A percentile compares a stretch with the other conserved stretches of the same genome.
Conservation (phyloP, 2,329 filamentous ascomycete species). For the Teratosphaeriaceae sp. region DNA sequence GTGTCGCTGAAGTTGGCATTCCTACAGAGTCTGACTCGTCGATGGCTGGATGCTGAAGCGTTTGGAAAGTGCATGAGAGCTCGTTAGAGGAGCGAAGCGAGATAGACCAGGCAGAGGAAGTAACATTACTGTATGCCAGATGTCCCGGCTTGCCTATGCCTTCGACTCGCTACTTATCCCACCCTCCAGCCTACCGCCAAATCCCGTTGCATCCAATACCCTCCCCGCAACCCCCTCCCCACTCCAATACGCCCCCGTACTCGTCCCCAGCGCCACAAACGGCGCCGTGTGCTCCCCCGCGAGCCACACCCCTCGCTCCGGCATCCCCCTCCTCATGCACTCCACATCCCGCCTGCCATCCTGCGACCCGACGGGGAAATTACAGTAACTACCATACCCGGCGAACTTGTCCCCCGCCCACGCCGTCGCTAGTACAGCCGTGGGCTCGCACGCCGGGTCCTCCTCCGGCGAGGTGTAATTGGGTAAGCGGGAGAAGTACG, state of each 20-base stretch:
- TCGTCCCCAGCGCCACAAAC: slow-evolving; percentile 81
- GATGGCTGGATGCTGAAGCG: too few relatives aligned
- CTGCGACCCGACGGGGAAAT: slow-evolving; percentile 71
- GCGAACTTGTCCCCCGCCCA: slow-evolving; percentile 76
- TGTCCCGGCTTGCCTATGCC: too few relatives aligned
- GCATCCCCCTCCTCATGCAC: slow-evolving; percentile 47
- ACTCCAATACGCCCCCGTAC: slow-evolving; percentile 87
- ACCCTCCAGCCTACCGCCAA: too few relatives aligned
- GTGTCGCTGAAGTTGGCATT: too few relatives aligned
- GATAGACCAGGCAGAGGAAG: too few relatives aligned
- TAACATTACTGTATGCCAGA: too few relatives aligned
- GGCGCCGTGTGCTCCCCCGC: slow-evolving; percentile 88
- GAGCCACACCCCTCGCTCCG: slow-evolving; percentile 68
- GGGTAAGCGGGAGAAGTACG: slow-evolving; percentile 71
- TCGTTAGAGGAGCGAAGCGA: too few relatives aligned
- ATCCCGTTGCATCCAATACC: too few relatives aligned
- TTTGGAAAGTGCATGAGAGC: too few relatives aligned
- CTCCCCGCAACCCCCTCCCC: slow-evolving; percentile 69
- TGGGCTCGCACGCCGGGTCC: slow-evolving; percentile 56
- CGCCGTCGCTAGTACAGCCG: slow-evolving; percentile 59
- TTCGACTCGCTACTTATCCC: too few relatives aligned
- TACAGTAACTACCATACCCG: slow-evolving; percentile 75
- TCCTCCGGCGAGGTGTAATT: slow-evolving; percentile 52
- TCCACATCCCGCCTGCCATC: slow-evolving; percentile 67
- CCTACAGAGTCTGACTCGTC: too few relatives aligned